phyloP scores from a whole-genome alignment of 768 basidiomycete genomes.

The Panaeolus cyanescens region DNA sequence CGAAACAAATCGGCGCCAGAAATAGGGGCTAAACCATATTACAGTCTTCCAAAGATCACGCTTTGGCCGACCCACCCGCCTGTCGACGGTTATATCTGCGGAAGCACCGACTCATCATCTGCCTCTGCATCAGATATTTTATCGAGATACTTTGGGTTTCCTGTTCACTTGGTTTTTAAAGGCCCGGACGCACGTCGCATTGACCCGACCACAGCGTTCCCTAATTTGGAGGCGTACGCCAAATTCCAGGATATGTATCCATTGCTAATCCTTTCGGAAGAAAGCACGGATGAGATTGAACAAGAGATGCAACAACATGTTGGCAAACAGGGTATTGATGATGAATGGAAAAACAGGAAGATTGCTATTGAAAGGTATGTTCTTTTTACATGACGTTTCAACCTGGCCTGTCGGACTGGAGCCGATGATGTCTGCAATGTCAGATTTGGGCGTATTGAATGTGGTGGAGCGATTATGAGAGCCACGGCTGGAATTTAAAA shows the following conservation, averaged over 20 bases:
- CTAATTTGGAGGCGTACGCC: constrained; percentile 55
- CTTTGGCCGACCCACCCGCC: constrained; percentile 46
- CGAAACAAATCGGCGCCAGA: background rate
- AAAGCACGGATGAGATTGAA: constrained; percentile 59
- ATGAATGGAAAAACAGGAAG: constrained; percentile 52
- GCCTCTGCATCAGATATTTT: constrained; percentile 55
- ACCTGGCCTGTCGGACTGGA: background rate
- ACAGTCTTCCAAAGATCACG: constrained; percentile 55
- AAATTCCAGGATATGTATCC: constrained; percentile 77
- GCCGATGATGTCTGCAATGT: background rate
- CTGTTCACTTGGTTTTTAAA: constrained; percentile 68
- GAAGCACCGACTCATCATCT: constrained; percentile 33
- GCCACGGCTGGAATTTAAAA: background rate
- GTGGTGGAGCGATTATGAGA: background rate
- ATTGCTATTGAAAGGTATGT: constrained; percentile 62
- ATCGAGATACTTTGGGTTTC: constrained; percentile 60
- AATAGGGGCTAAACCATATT: background rate
- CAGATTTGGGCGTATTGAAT: background rate
- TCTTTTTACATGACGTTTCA: background rate
- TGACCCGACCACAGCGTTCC: constrained; percentile 53
- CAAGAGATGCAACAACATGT: constrained; percentile 46
- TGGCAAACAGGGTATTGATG: constrained; percentile 48
- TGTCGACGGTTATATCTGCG: constrained; percentile 70
- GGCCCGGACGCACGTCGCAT: constrained; percentile 57
- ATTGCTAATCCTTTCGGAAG: constrained; percentile 64